A percentile compares a stretch with the other conserved stretches of the same genome.
These are phyloP conservation scores for Rubroboletus pulcherrimus DNA, from an alignment of 768 basidiomycete species.

Conservation along the genomic window DNA sequence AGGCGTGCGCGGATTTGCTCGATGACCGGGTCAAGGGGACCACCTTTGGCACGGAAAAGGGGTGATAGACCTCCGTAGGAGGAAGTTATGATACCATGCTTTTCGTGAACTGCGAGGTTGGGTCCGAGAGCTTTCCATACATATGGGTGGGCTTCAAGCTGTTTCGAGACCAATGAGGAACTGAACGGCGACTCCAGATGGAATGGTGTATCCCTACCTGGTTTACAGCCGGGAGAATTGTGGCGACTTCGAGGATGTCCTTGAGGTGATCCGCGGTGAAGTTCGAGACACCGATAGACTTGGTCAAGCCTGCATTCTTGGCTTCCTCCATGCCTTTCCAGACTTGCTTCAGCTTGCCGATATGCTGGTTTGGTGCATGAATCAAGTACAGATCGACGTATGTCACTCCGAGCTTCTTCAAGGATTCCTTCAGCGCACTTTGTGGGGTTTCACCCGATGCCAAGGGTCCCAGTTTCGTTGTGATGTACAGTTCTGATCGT, in stretches of 20 bases:
- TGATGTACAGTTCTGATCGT: conserved; percentile 56
- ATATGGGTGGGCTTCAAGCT: conserved; percentile 57
- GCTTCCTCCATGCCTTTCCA: conserved; percentile 64
- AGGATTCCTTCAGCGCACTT: conserved; percentile 46
- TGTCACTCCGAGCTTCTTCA: conserved; percentile 50
- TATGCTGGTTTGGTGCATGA: conserved; percentile 41
- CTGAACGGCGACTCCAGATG: neutral
- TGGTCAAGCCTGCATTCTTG: conserved; percentile 39
- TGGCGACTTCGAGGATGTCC: conserved; percentile 41
- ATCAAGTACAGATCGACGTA: conserved; percentile 65
- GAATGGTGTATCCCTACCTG: conserved; percentile 34
- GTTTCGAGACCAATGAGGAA: neutral
- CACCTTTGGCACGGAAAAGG: conserved; percentile 33
- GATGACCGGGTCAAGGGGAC: conserved; percentile 39
- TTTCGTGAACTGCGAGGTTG: conserved; percentile 32
- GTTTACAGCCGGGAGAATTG: conserved; percentile 48
- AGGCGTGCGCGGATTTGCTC: conserved; percentile 31
- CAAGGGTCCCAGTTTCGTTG: conserved; percentile 47
- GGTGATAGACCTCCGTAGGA: conserved; percentile 42
- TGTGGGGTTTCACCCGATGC: conserved; percentile 44
- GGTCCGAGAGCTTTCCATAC: conserved; percentile 41
- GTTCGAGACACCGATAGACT: conserved; percentile 55
- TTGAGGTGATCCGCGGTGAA: conserved; percentile 42
- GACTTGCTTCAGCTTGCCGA: conserved; percentile 44
- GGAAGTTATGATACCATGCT: conserved; percentile 37